These are phyloP conservation scores for Rhinocladiella mackenziei DNA, from an alignment of 2,329 filamentous ascomycete genomes.

Conservation along the genomic window DNA sequence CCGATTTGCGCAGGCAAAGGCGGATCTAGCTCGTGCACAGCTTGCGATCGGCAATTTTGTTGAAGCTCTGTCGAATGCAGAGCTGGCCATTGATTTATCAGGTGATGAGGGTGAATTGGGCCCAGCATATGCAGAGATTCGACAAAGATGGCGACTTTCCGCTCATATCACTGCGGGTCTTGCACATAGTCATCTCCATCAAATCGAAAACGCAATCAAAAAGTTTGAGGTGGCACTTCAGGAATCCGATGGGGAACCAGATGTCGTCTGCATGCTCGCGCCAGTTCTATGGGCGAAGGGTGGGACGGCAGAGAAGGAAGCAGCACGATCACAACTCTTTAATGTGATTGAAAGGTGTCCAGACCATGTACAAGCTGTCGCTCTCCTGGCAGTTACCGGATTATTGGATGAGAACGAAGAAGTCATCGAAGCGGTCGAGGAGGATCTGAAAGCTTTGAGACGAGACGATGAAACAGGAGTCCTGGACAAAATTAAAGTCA, in stretches of 20 bases:
- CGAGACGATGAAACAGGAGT: conserved; percentile 61
- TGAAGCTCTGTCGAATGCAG: conserved; percentile 72
- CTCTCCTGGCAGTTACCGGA: conserved; percentile 79
- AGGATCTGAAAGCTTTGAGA: conserved; percentile 70
- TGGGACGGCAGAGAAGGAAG: conserved; percentile 65
- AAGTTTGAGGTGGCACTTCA: conserved; percentile 77
- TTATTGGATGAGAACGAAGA: conserved; percentile 75
- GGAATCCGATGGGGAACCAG: conserved; percentile 66
- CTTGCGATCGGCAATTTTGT: conserved; percentile 64
- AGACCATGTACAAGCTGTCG: conserved; percentile 72
- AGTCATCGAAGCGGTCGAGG: conserved; percentile 71
- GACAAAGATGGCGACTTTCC: conserved; percentile 70
- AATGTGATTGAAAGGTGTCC: conserved; percentile 70
- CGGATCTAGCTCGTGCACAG: conserved; percentile 79
- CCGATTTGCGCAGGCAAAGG: conserved; percentile 75
- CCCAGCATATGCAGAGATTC: conserved; percentile 57
- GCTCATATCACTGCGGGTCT: conserved; percentile 82
- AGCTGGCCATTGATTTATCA: conserved; percentile 73
- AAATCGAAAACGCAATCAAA: conserved; percentile 65
- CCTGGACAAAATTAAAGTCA: conserved; percentile 64
- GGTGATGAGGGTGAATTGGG: conserved; percentile 63
- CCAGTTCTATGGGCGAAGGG: conserved; percentile 93
- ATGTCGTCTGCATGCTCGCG: conserved; percentile 80
- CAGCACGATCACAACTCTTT: conserved; percentile 76
- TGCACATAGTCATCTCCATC: conserved; percentile 67